A percentile compares a stretch with the other conserved stretches of the same genome.
These are phyloP conservation scores for Ophiostoma tasmaniense DNA, from an alignment of 2,329 filamentous ascomycete species.

Conservation along the genomic window DNA sequence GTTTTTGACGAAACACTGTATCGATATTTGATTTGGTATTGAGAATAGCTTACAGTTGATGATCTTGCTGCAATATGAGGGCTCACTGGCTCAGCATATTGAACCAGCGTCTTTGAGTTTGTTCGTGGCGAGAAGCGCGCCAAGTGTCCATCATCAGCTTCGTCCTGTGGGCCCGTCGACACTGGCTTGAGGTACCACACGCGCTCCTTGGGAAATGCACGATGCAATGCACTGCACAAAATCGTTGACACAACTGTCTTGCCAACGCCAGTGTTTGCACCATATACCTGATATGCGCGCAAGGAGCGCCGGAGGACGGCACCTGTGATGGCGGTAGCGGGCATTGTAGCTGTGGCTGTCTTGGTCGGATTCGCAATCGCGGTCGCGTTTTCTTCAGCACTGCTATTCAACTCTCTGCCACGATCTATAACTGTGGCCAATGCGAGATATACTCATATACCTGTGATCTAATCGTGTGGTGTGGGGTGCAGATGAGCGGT, in stretches of 20 bases:
- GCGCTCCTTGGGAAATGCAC: slow-evolving; percentile 38
- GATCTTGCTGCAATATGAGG: slow-evolving; percentile 44
- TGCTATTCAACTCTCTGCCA: too few species aligned
- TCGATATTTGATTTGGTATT: too few species aligned
- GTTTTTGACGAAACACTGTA: neutral
- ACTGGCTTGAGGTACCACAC: slow-evolving; percentile 65
- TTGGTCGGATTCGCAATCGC: neutral
- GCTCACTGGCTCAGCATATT: slow-evolving; percentile 66
- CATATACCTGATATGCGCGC: slow-evolving; percentile 66
- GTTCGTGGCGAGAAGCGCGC: slow-evolving; percentile 13
- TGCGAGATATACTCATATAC: neutral
- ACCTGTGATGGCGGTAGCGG: slow-evolving; percentile 2
- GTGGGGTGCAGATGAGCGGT: neutral
- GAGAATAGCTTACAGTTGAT: neutral
- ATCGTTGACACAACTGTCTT: slow-evolving; percentile 75
- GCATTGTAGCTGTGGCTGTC: slow-evolving; percentile 6
- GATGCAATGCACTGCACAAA: slow-evolving; percentile 50
- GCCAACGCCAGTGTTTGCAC: slow-evolving; percentile 76
- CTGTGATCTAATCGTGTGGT: neutral
- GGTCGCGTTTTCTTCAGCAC: neutral
- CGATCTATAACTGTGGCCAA: neutral
- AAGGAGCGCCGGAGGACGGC: slow-evolving; percentile 59
- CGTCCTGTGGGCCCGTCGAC: slow-evolving; percentile 61
- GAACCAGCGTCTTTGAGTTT: slow-evolving; percentile 39
- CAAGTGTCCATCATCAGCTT: slow-evolving; percentile 12